phyloP scores from a whole-genome alignment of 352 stramenopile species.

The Phytophthora agathidicida region DNA sequence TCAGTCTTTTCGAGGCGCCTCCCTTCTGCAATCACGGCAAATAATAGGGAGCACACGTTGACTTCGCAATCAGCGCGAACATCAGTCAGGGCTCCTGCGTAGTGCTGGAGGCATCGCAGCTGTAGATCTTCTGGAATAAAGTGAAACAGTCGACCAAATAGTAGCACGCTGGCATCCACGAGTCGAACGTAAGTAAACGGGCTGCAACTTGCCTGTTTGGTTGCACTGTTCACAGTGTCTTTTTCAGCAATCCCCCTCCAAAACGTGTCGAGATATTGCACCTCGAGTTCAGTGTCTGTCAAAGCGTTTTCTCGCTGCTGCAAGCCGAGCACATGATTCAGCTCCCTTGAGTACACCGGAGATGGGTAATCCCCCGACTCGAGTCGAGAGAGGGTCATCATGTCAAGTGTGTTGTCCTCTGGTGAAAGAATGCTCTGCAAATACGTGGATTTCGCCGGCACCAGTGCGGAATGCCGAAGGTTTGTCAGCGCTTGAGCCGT shows the following conservation, averaged over 20 bases:
- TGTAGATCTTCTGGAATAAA: slow-evolving; percentile 85
- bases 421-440: slow-evolving; percentile 60
- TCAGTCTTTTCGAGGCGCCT: slow-evolving; percentile 37
- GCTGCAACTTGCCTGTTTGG: slow-evolving; percentile 55
- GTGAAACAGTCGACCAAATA: slow-evolving; percentile 84
- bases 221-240: slow-evolving; percentile 30
- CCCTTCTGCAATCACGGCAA: slow-evolving; percentile 66
- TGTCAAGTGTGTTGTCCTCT: slow-evolving; percentile 65
- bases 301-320: slow-evolving; percentile 75
- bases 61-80: slow-evolving; percentile 66
- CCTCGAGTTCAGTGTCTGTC: slow-evolving; percentile 83
- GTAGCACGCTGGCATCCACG: slow-evolving; percentile 74
- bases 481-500: slow-evolving; percentile 82
- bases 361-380: slow-evolving; percentile 66
- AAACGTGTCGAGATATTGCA: slow-evolving; percentile 86
- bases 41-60: slow-evolving; percentile 81
- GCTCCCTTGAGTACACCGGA: slow-evolving; percentile 70
- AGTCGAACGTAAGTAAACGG: slow-evolving; percentile 83
- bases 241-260: slow-evolving; percentile 51
- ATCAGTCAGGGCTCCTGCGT: slow-evolving; percentile 66
- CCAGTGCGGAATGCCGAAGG: slow-evolving; percentile 58
- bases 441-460: slow-evolving; percentile 69
- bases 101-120: slow-evolving; percentile 83
- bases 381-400: slow-evolving; percentile 60
- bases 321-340: slow-evolving; percentile 80